Percentiles rank a stretch among this genome's conserved stretches.
phyloP scores from a whole-genome alignment of 495 filamentous ascomycete genomes.

The Trichoderma asperelloides region DNA sequence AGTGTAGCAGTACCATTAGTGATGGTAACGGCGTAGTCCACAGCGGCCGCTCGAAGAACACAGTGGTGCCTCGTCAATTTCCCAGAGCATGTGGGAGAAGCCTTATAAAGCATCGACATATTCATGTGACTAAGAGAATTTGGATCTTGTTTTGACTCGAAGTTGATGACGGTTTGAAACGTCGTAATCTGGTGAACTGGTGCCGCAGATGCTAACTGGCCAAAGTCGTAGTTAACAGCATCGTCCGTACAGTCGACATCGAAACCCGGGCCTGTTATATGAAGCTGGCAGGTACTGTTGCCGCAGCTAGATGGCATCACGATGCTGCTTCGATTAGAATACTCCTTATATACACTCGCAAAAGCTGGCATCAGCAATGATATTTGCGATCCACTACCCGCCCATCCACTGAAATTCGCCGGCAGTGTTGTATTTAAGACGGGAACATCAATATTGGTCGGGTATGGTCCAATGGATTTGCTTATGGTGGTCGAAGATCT shows the following conservation, averaged over 20 bases:
- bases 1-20: not conserved
- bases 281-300: not conserved
- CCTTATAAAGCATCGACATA: not conserved
- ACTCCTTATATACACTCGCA: not conserved
- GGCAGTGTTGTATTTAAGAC: not conserved
- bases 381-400: not conserved
- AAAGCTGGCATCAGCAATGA: not conserved
- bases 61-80: not conserved
- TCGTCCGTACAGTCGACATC: not conserved
- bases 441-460: not conserved
- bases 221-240: not conserved
- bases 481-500: not conserved
- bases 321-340: not conserved
- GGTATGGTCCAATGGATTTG: not conserved
- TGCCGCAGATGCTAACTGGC: not conserved
- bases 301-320: not conserved
- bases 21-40: not conserved
- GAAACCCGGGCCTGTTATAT: not conserved
- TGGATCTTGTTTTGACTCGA: not conserved
- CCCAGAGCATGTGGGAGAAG: not conserved
- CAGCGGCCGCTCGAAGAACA: not conserved
- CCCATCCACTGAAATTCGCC: not conserved
- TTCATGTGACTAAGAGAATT: not conserved
- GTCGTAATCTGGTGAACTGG: not conserved
- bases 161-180: not conserved